These are phyloP conservation scores for Ogataea populi-albae DNA, from an alignment of 805 yeast species.

Conservation along the genomic window DNA sequence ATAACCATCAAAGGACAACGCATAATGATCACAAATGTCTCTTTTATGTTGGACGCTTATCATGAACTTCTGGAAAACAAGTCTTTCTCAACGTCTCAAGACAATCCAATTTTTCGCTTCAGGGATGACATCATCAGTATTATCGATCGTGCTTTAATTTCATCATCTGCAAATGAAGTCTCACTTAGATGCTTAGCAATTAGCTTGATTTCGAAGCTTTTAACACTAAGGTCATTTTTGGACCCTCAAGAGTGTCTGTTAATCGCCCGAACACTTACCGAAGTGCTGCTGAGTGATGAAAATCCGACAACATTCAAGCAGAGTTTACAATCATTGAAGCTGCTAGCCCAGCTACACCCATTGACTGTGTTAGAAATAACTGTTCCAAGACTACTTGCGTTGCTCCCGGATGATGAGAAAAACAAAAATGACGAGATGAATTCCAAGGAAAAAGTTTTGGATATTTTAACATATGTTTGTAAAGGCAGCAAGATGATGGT, in stretches of 20 bases:
- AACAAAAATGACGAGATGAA: constrained; percentile 4
- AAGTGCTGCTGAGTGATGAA: constrained; percentile 51
- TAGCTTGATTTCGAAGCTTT: constrained; percentile 58
- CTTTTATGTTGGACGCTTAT: constrained; percentile 54
- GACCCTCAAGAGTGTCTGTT: constrained; percentile 54
- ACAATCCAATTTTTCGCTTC: constrained; percentile 41
- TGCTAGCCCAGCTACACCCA: constrained; percentile 38
- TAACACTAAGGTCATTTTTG: constrained; percentile 49
- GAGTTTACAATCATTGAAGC: constrained; percentile 52
- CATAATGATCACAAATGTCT: constrained; percentile 54
- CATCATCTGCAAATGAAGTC: constrained; percentile 65
- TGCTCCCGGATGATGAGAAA: constrained; percentile 42
- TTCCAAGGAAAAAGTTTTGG: constrained; percentile 34
- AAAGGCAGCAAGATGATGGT: constrained; percentile 41
- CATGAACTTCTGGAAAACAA: constrained; percentile 38
- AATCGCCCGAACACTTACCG: constrained; percentile 63
- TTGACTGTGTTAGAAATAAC: constrained; percentile 48
- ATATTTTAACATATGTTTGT: constrained; percentile 37
- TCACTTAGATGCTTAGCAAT: constrained; percentile 66
- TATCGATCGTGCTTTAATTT: constrained; percentile 65
- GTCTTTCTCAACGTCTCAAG: constrained; percentile 7
- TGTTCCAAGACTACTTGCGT: constrained; percentile 48
- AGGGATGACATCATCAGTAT: constrained; percentile 69
- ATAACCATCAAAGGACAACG: constrained; percentile 58
- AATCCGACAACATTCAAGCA: constrained; percentile 52